phyloP scores from a whole-genome alignment of 2,329 filamentous ascomycete species.

The Clonostachys sp. region DNA sequence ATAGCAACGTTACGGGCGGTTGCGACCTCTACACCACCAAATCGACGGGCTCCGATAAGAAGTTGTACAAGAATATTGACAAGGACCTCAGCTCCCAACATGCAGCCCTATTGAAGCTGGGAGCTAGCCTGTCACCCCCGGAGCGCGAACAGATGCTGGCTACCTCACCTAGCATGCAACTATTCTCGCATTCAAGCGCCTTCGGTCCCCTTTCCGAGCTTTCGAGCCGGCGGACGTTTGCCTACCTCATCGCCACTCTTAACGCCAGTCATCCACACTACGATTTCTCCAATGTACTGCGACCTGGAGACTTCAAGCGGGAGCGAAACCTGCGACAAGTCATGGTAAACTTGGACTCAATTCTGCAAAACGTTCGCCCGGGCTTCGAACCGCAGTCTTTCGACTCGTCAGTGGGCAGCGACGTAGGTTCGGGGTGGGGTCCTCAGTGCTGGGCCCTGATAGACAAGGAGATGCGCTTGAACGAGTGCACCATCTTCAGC shows the following conservation, averaged over 20 bases:
- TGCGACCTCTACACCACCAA: constrained; percentile 98
- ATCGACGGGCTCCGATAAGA: constrained; percentile 91
- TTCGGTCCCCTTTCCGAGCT: constrained; percentile 89
- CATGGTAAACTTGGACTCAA: constrained; percentile 84
- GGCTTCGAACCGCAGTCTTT: constrained; percentile 41
- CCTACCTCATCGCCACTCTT: constrained; percentile 91
- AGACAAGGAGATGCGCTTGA: constrained; percentile 90
- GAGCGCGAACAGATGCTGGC: constrained; percentile 66
- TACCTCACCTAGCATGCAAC: constrained; percentile 53
- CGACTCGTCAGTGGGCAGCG: constrained; percentile 31
- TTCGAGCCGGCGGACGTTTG: constrained; percentile 85
- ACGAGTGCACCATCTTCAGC: constrained; percentile 83
- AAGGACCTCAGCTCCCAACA: constrained; percentile 87
- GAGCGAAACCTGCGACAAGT: constrained; percentile 76
- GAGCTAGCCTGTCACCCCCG: constrained; percentile 81
- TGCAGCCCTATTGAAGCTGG: constrained; percentile 79
- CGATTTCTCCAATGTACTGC: constrained; percentile 89
- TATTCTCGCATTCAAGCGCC: constrained; percentile 77
- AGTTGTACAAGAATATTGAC: constrained; percentile 94
- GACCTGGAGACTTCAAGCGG: constrained; percentile 83
- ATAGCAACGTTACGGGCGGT: constrained; percentile 86
- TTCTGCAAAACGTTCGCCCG: constrained; percentile 80
- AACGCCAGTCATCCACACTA: constrained; percentile 91
- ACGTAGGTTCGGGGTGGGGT: constrained; percentile 67
- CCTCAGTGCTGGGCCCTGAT: constrained; percentile 89